Evolutionary conservation across 1,284 basidiomycete genomes (phyloP).

Genomic region (Boletus sp.): DNA sequence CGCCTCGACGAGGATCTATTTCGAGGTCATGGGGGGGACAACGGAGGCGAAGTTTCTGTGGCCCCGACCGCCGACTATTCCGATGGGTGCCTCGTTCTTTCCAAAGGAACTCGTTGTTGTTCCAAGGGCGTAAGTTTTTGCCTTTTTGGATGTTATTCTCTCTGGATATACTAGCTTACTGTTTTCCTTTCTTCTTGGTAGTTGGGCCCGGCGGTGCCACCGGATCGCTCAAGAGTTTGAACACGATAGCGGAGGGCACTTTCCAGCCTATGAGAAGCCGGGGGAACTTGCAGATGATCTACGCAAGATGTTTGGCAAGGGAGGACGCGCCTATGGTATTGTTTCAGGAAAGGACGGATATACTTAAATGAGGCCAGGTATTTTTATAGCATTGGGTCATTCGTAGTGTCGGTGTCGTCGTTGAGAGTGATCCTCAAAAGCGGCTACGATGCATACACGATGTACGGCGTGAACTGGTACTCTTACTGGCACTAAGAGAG

Average conservation of each 20-base stretch:
- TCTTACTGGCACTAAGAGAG: too few species aligned
- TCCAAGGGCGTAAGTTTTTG: constrained; percentile 37
- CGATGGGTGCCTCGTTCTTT: constrained; percentile 47
- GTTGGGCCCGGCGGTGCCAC: constrained; percentile 17
- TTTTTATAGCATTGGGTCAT: too few species aligned
- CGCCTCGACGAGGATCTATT: constrained; percentile 51
- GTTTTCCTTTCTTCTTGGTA: constrained; percentile 1
- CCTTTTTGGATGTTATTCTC: too few species aligned
- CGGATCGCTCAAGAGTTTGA: constrained; percentile 19
- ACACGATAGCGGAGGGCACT: constrained; percentile 39
- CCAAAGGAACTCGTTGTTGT: constrained; percentile 40
- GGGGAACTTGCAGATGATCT: constrained; percentile 36
- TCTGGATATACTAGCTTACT: too few species aligned
- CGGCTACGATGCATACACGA: too few species aligned
- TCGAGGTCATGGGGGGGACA: constrained; percentile 31
- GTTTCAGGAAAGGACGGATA: constrained; percentile 35
- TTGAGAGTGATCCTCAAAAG: too few species aligned
- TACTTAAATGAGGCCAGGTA: too few species aligned
- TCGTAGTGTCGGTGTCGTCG: too few species aligned
- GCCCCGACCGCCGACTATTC: constrained; percentile 31
- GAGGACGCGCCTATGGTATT: constrained; percentile 36
- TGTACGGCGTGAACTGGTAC: too few species aligned
- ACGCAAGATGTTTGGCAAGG: constrained; percentile 42
- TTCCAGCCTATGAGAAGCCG: constrained; percentile 37
- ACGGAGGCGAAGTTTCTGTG: too few species aligned